Evolutionary conservation across 371 early-diverging fungal genomes (phyloP), one percentile per base, ranked within the genome.

Genomic region (Coemansia sp.): DNA sequence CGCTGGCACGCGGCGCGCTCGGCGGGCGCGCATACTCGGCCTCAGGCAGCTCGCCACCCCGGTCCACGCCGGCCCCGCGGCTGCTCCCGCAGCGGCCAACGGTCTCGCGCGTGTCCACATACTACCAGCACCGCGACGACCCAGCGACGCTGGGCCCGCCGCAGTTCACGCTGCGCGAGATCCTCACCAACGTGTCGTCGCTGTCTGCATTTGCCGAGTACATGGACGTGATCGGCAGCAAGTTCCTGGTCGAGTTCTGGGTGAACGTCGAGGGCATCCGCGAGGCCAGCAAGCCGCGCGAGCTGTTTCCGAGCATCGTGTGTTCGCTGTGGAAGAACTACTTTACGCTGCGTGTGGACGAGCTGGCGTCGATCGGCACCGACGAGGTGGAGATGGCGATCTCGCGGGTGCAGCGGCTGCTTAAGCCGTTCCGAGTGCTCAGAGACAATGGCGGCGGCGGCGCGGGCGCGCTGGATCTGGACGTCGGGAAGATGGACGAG

Each of bases 171-270:
- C 61, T 81, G 51, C 67, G 51, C 18, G 87, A 87, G 37, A 84
- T 88, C 31, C 71, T 90, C 24, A 82, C 83, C 5, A 88, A 89
- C 56, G 83, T 88, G 0, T 66, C 85, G 0, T 86, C 89, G 0
- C 65, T 92, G 7, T 87, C 90, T 0, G 90, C 87, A 40, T 91
- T 92, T 75, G 88, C 87, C 80, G 94, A 92, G 75, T 91, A 86
- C 65, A 86, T 90, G 87, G 92, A 92, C 63, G 83, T 84, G 34
- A 80, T 82, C 14, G 87, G 86, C 1, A 82, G 81, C 55, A 82
- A 86, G 79, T 72, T 84, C 29, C 80, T 84, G 29, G 81, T 91
- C 1, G 89, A 90, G 63, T 91, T 89, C 60, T 93, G 90, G 89
- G 66, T 92, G 12, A 81, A 84, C 46, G 85, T 90, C 10, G 86